These are phyloP conservation scores for Nemania diffusa DNA, from an alignment of 2,329 filamentous ascomycete genomes.

Conservation along the genomic window DNA sequence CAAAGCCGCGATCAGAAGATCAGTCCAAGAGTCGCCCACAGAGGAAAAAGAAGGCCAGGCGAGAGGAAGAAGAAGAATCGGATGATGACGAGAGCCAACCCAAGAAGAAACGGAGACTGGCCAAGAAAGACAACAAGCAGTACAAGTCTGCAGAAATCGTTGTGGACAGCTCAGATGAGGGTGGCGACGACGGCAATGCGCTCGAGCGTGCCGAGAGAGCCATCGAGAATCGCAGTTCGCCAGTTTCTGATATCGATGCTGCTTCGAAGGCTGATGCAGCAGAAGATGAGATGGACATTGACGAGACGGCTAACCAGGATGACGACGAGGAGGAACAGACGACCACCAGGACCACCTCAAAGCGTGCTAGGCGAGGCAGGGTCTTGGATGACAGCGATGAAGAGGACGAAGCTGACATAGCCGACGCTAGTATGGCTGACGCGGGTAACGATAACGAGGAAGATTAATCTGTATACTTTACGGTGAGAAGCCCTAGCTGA, in stretches of 20 bases:
- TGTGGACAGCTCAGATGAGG: conserved; percentile 73
- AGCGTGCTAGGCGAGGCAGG: conserved; percentile 62
- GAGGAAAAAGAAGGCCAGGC: conserved; percentile 71
- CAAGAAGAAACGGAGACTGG: conserved; percentile 70
- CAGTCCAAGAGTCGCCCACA: conserved; percentile 53
- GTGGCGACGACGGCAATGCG: conserved; percentile 52
- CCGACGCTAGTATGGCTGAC: conserved; percentile 51
- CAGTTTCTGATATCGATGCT: conserved; percentile 47
- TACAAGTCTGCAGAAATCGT: conserved; percentile 89
- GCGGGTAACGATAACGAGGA: conserved; percentile 51
- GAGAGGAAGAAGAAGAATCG: conserved; percentile 59
- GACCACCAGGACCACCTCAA: conserved; percentile 47
- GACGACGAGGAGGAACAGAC: conserved; percentile 65
- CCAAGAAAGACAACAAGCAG: conserved; percentile 67
- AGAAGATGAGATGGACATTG: conserved; percentile 64
- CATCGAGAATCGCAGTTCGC: conserved; percentile 49
- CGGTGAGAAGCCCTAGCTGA: neutral
- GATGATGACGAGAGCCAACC: conserved; percentile 63
- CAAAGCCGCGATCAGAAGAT: conserved; percentile 53
- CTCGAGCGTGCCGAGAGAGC: conserved; percentile 59
- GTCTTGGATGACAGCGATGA: conserved; percentile 66
- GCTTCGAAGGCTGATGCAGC: conserved; percentile 44
- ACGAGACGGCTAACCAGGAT: conserved; percentile 55
- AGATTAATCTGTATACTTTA: conserved; percentile 41
- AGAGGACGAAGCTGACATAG: conserved; percentile 53